Percentiles rank a stretch among this genome's conserved stretches.
phyloP scores from a whole-genome alignment of 306 rosid species.

The Trifolium pratense region DNA sequence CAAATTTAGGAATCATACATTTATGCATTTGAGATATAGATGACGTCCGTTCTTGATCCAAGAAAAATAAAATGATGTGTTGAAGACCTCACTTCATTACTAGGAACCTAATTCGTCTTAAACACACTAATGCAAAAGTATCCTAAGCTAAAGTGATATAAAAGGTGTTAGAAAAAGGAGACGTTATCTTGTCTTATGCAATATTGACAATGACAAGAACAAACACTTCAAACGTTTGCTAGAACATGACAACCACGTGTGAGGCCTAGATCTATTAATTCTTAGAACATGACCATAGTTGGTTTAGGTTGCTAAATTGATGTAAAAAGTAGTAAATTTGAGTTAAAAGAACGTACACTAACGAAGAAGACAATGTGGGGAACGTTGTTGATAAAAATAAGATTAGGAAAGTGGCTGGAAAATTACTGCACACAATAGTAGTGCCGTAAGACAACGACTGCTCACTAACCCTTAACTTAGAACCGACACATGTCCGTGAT shows the following conservation, averaged over 20 bases:
- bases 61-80: neutral
- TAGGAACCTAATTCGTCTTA: neutral
- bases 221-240: neutral
- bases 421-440: neutral
- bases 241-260: conserved; percentile 28
- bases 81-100: too few relatives aligned
- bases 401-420: conserved; percentile 38
- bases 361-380: conserved; percentile 45
- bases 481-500: conserved; percentile 43
- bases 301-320: conserved; percentile 9
- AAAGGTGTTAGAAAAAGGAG: neutral
- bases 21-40: too few relatives aligned
- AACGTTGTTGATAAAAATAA: neutral
- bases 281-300: conserved; percentile 21
- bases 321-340: conserved; percentile 39
- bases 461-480: conserved; percentile 30
- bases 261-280: neutral
- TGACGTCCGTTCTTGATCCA: too few relatives aligned
- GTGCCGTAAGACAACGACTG: conserved; percentile 48
- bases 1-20: too few relatives aligned
- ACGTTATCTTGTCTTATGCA: neutral
- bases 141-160: conserved; percentile 4
- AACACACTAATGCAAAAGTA: neutral
- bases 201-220: conserved; percentile 11
- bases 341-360: neutral